A percentile compares a stretch with the other conserved stretches of the same genome.
Conservation (phyloP, 345 rosid genomes). For the Brassica napus region Da-Ae NC_063436.1:21922501-21923000, state of each 20-base stretch:
- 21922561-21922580: slow-evolving; percentile 41
- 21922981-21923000: slow-evolving; percentile 41
- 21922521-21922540: slow-evolving; percentile 47
- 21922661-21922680: slow-evolving; percentile 34
- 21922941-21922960: background rate
- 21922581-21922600: slow-evolving; percentile 41
- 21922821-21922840: background rate
- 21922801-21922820: background rate
- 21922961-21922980: background rate
- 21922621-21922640: slow-evolving; percentile 41
- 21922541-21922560: slow-evolving; percentile 45
- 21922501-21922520: background rate
- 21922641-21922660: slow-evolving; percentile 36
- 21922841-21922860: slow-evolving; percentile 34
- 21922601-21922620: slow-evolving; percentile 6
- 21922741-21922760: slow-evolving; percentile 96
- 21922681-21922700: slow-evolving; percentile 35
- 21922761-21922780: slow-evolving; percentile 90
- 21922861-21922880: slow-evolving; percentile 97
- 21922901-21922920: slow-evolving; percentile 96
- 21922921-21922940: slow-evolving; percentile 24
- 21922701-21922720: slow-evolving; percentile 46
- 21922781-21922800: background rate
- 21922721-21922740: slow-evolving; percentile 77
- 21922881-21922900: slow-evolving; percentile 99